phyloP scores from a whole-genome alignment of 352 stramenopile genomes.

The Phytophthora brassicae region DNA sequence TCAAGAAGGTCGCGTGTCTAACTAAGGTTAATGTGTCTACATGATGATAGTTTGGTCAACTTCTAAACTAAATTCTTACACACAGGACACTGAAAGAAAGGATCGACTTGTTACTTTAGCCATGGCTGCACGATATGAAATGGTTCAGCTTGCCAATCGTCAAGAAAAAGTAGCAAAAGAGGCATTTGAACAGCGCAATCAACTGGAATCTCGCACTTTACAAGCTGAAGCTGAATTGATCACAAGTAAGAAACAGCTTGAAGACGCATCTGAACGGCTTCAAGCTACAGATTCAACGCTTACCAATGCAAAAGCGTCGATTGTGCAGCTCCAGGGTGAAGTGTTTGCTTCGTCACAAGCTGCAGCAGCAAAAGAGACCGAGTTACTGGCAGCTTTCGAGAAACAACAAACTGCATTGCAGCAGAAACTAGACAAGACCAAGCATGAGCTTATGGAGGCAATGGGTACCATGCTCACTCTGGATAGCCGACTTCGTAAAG shows the following conservation, averaged over 20 bases:
- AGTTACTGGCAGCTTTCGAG: conserved; percentile 46
- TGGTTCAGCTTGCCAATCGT: conserved; percentile 54
- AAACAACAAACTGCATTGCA: conserved; percentile 49
- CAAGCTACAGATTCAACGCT: conserved; percentile 42
- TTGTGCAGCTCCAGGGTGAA: conserved; percentile 32
- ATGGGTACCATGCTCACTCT: conserved; percentile 66
- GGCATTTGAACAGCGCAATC: conserved; percentile 29
- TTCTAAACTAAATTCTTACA: not conserved
- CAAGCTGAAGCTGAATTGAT: conserved; percentile 41
- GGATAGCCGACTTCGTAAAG: conserved; percentile 61
- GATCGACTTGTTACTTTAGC: conserved; percentile 74
- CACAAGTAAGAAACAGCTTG: conserved; percentile 46
- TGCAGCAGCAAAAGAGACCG: conserved; percentile 37
- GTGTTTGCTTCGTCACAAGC: conserved; percentile 16
- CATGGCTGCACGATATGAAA: conserved; percentile 79
- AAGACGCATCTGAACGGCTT: conserved; percentile 47
- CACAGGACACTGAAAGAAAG: conserved; percentile 64
- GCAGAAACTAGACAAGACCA: conserved; percentile 71
- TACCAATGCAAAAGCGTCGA: conserved; percentile 33
- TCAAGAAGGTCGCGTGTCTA: conserved; percentile 79
- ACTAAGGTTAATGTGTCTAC: too few species aligned
- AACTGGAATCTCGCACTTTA: conserved; percentile 26
- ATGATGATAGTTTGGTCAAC: too few species aligned
- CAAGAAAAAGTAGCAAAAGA: conserved; percentile 40
- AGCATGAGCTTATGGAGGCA: conserved; percentile 73